Evolutionary conservation across 139 green algal genomes (phyloP), one percentile per base, ranked within the genome.

Genomic region (Chlorella sorokiniana): DNA sequence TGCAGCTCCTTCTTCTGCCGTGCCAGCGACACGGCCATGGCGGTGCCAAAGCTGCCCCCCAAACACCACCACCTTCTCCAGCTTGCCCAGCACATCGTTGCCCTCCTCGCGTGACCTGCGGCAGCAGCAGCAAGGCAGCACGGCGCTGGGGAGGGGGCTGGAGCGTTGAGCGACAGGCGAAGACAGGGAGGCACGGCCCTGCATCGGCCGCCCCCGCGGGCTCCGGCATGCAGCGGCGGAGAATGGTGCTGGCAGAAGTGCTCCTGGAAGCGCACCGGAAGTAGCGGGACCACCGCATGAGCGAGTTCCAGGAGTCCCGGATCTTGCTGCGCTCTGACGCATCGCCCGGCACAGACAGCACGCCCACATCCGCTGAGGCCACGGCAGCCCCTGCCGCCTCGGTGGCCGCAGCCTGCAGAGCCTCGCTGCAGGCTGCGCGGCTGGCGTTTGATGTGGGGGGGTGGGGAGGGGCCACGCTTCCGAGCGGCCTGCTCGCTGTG

Each of bases 21-120:
- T 4, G 96, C 97, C 14, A 99, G 85, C 18, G 92, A 78, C 29
- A 81, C 87, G 1, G 82, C 96, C 92, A 99, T 97, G 1, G 97
- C 97, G 4, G 97, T 99, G 41, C 95, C 97, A 78, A 99, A 99
- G 38, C 91, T 96, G 14, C 97, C 97, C 7, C 2, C 97, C 97
- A 83, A 99, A 98, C 1, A 99, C 91, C 6, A 93, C 94, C 33
- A 99, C 90, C 84, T 99, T 96, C 11, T 88, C 88, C 0, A 88
- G 42, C 65, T 22, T 70, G 25, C 29, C n/a, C 3, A 29, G 27
- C 25, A 23, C 56, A 25, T 33, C 38, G 18, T 61, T 35, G 27
- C 45, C 65, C 29, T 56, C 64, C 63, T 74, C 59, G 23, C 42
- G 31, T 5, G 67, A 83, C 44, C 78, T 83, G 63, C 65, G n/a